Evolutionary conservation across 306 rosid species (phyloP).

Genomic region (Lablab purpureus): DNA sequence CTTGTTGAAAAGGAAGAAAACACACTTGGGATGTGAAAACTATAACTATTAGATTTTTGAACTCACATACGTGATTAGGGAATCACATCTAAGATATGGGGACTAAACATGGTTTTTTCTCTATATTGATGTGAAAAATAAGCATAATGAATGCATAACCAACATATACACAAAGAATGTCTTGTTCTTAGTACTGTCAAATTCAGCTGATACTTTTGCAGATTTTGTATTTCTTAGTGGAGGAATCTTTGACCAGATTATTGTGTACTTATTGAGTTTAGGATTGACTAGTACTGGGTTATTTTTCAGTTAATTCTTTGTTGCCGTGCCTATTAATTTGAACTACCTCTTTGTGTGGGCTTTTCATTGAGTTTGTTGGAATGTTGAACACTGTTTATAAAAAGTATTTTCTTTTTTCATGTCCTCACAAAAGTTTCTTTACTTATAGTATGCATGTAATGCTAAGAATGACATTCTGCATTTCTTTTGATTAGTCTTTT

Average conservation of each 20-base stretch:
- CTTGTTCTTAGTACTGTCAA: neutral
- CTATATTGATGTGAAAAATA: neutral
- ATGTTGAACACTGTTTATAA: neutral
- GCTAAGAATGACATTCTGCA: neutral
- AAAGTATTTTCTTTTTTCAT: neutral
- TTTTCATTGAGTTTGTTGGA: constrained; percentile 9
- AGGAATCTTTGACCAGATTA: neutral
- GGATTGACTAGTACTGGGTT: neutral
- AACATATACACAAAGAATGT: neutral
- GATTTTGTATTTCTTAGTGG: neutral
- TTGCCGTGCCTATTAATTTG: constrained; percentile 9
- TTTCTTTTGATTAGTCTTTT: constrained; percentile 26
- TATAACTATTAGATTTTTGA: neutral
- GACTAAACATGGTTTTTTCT: neutral
- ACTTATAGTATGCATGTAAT: neutral
- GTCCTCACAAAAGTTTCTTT: neutral
- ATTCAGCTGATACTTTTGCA: constrained; percentile 3
- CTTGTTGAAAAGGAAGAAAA: neutral
- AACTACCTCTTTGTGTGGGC: constrained; percentile 6
- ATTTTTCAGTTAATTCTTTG: constrained; percentile 12
- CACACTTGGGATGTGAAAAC: neutral
- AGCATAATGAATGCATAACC: neutral
- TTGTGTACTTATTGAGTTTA: constrained; percentile 5
- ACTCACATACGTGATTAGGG: too few species aligned
- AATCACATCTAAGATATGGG: neutral